phyloP scores from a whole-genome alignment of 805 yeast genomes.

The Saccharomyces jurei region DNA sequence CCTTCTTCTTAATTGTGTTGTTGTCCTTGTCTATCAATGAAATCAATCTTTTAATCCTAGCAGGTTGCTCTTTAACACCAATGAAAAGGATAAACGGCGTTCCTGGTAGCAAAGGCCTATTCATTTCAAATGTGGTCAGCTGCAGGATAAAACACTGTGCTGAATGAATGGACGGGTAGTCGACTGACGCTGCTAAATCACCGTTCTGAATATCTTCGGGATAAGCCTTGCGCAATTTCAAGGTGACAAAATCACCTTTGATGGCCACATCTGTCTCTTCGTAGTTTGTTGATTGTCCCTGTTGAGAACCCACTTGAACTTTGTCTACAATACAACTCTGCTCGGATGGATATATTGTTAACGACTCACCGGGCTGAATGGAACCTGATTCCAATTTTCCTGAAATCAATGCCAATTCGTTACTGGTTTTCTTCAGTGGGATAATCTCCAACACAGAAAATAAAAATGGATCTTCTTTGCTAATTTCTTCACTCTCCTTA shows the following conservation, averaged over 20 bases:
- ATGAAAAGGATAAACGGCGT: conserved; percentile 70
- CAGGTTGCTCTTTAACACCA: conserved; percentile 66
- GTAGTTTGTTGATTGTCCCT: conserved; percentile 2
- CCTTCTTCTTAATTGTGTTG: conserved; percentile 75
- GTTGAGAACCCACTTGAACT: conserved; percentile 20
- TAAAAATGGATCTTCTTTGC: conserved; percentile 39
- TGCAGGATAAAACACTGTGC: conserved; percentile 46
- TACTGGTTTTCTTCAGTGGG: conserved; percentile 35
- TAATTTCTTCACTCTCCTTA: conserved; percentile 11
- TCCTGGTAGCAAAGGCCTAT: conserved; percentile 71
- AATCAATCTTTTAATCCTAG: conserved; percentile 46
- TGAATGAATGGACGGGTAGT: conserved; percentile 37
- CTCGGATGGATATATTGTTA: conserved; percentile 47
- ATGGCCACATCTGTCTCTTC: conserved; percentile 31
- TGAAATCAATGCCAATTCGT: conserved; percentile 41
- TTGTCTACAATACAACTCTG: conserved; percentile 34
- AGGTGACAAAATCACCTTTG: conserved; percentile 47
- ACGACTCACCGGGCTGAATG: conserved; percentile 62
- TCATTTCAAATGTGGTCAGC: conserved; percentile 54
- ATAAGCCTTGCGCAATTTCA: conserved; percentile 33
- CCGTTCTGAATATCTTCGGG: conserved; percentile 48
- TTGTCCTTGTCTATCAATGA: conserved; percentile 60
- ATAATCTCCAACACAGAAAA: conserved; percentile 58
- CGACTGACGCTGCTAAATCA: conserved; percentile 52
- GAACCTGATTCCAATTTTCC: conserved; percentile 67